phyloP scores from a whole-genome alignment of 2,329 filamentous ascomycete genomes.

The Aspergillus neotritici region DNA sequence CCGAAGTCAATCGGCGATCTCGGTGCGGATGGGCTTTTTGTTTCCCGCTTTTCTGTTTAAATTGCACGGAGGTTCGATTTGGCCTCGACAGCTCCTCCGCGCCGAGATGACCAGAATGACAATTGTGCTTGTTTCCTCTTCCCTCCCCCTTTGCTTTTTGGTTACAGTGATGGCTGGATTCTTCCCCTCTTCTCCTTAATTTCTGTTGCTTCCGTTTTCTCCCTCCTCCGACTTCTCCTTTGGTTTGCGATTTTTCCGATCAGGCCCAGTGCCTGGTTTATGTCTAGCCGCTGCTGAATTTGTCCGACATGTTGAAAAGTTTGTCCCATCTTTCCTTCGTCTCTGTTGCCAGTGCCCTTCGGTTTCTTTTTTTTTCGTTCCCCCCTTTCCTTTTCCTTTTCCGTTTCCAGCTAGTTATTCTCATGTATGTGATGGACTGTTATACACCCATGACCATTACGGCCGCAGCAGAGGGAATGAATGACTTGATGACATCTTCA shows the following conservation, averaged over 20 bases:
- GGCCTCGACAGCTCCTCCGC: no score
- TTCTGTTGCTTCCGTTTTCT: slow-evolving; percentile 12
- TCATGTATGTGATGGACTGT: slow-evolving; percentile 29
- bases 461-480: slow-evolving; percentile 31
- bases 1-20: not conserved
- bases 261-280: slow-evolving; percentile 26
- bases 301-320: slow-evolving; percentile 36
- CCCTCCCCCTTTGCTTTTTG: slow-evolving; percentile 14
- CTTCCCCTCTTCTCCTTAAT: slow-evolving; percentile 16
- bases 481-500: slow-evolving; percentile 4
- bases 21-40: no score
- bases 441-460: slow-evolving; percentile 31
- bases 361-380: slow-evolving; percentile 14
- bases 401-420: slow-evolving; percentile 27
- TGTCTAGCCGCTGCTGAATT: slow-evolving; percentile 31
- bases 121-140: slow-evolving; percentile 1
- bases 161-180: slow-evolving; percentile 22
- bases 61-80: no score
- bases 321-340: slow-evolving; percentile 15
- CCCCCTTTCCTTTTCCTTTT: slow-evolving; percentile 14
- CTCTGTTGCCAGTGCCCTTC: not conserved
- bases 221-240: slow-evolving; percentile 14
- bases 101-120: no score
- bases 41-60: no score
- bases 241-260: slow-evolving; percentile 26